Evolutionary conservation across 176 grass and related monocot species (phyloP).

Genomic region (Triticum timopheevii): DNA sequence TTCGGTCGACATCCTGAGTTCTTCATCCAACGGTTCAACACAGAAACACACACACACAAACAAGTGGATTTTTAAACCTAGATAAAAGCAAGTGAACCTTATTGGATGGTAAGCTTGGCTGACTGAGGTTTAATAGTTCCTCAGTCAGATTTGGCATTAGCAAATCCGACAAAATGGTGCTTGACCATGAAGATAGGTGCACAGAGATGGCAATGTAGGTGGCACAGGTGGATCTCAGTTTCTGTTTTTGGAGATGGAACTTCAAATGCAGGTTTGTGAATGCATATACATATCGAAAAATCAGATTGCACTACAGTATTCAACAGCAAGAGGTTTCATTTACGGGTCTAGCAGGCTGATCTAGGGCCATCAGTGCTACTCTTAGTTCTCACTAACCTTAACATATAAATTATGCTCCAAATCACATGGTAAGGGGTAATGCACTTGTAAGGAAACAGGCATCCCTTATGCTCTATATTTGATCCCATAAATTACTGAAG

Average conservation of each 20-base stretch:
- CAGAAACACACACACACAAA: neutral
- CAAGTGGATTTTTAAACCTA: neutral
- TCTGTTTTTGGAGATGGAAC: conserved; percentile 11
- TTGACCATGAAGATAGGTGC: neutral
- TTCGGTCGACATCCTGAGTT: no score
- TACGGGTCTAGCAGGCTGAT: conserved; percentile 1
- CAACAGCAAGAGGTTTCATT: neutral
- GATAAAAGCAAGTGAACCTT: neutral
- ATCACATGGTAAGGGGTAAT: conserved; percentile 1
- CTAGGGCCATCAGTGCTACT: neutral
- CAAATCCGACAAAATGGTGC: neutral
- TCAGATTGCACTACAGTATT: conserved; percentile 19
- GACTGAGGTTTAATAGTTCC: neutral
- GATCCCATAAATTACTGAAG: conserved; percentile 9
- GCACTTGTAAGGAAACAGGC: neutral
- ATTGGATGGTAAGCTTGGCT: neutral
- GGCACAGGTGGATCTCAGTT: conserved; percentile 5
- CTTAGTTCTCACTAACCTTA: neutral
- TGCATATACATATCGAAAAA: neutral
- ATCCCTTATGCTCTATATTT: neutral
- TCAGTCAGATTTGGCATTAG: neutral
- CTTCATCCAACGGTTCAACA: neutral
- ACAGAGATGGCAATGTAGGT: neutral
- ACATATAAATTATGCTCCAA: neutral
- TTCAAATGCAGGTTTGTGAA: conserved; percentile 1